Evolutionary conservation across 2,329 filamentous ascomycete species (phyloP).

Genomic region (Trichoderma atroviride): DNA sequence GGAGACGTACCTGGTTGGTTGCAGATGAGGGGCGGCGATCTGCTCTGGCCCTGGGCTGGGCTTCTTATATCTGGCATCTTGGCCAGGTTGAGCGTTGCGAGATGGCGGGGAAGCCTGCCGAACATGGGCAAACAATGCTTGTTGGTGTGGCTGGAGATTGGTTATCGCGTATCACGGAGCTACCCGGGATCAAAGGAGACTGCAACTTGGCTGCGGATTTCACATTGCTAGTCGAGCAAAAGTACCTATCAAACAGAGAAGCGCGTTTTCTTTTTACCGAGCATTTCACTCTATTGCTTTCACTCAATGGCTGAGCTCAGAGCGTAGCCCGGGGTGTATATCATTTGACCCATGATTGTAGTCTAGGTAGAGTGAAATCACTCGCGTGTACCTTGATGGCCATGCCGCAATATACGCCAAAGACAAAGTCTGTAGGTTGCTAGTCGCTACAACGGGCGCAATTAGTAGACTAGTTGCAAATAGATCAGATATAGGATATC

Average conservation of each 20-base stretch:
- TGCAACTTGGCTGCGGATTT: background rate
- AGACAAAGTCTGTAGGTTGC: no score
- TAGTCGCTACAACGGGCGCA: background rate
- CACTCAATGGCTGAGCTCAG: no score
- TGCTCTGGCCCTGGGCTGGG: background rate
- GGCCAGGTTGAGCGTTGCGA: background rate
- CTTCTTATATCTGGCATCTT: background rate
- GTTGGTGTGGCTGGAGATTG: background rate
- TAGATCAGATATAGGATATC: background rate
- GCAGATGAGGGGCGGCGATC: background rate
- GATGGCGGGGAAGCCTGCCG: constrained; percentile 9
- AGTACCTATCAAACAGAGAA: background rate
- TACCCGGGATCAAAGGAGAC: background rate
- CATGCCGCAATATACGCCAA: no score
- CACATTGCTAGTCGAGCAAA: background rate
- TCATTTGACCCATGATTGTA: no score
- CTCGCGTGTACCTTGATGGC: no score
- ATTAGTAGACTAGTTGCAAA: background rate
- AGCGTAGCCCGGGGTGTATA: no score
- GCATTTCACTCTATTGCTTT: no score
- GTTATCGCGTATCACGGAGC: background rate
- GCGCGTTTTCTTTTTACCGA: background rate
- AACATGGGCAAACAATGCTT: background rate
- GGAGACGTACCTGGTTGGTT: background rate
- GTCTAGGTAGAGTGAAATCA: no score